phyloP scores from a whole-genome alignment of 495 filamentous ascomycete genomes.

The Daldinia bambusicola region DNA sequence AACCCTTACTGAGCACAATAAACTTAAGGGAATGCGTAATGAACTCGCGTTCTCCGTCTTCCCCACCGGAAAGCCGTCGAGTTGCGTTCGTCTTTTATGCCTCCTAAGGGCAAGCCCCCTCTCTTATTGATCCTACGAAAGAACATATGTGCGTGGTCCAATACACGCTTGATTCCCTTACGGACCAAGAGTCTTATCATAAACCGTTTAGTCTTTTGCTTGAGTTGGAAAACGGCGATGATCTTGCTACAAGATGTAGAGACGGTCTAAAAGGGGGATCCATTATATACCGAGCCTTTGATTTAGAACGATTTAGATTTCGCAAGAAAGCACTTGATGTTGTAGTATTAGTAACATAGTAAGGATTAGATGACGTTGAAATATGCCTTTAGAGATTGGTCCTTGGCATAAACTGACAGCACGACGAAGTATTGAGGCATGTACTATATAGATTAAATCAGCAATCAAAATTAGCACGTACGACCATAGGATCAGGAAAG shows the following conservation, averaged over 20 bases:
- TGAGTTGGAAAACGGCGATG: neutral
- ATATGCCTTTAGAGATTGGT: neutral
- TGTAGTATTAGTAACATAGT: neutral
- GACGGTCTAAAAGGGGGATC: neutral
- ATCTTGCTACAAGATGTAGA: neutral
- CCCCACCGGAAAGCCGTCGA: constrained; percentile 8
- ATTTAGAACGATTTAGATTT: too few species aligned
- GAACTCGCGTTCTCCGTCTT: neutral
- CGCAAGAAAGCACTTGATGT: too few species aligned
- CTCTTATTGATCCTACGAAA: constrained; percentile 3
- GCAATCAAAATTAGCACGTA: constrained; percentile 18
- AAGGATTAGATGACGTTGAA: neutral
- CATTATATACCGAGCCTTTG: too few species aligned
- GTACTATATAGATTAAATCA: neutral
- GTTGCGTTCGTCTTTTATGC: neutral
- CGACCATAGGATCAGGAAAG: constrained; percentile 58
- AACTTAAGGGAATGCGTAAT: neutral
- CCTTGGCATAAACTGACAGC: neutral
- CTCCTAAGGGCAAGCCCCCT: neutral
- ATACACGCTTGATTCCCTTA: neutral
- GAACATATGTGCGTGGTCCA: neutral
- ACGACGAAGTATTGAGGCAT: neutral
- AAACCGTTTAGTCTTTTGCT: neutral
- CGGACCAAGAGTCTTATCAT: neutral
- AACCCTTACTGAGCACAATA: neutral